Evolutionary conservation across 768 basidiomycete species (phyloP), one percentile per base, ranked within the genome.

Genomic region (Hericium erinaceus): DNA sequence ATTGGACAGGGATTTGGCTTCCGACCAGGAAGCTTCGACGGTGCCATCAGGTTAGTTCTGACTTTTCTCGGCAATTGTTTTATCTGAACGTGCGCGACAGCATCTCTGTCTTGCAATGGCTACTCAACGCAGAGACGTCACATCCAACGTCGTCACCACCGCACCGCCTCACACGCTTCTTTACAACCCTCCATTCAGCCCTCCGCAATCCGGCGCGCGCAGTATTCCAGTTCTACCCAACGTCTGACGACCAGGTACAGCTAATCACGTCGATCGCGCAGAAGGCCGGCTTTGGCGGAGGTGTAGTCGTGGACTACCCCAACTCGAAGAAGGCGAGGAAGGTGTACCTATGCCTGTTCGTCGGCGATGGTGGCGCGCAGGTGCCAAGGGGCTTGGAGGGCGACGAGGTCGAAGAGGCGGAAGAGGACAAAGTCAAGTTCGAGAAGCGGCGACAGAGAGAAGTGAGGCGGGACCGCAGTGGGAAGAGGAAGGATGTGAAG

Each of bases 1-100:
- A 97, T 98, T 46, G 97, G 97, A 0, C 97, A 99, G 69, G 97
- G 97, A 0, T 90, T 98, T 66, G 94, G 95, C 7, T 99, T 97
- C 71, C 81, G 97, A 41, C 91, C 97, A 57, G 97, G 95, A 59
- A 89, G 89, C 61, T 98, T 99, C 69, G 97, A 99, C 69, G 97
- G 95, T 41, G 95, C 92, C 6, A 98, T 99, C 67, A 95, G 94
- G 94, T 89, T 39, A 38, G 75, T 4, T 4, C 22, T 1, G 18
- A 10, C 7, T 1, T 33, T 39, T 41, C 44, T 18, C 3, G 33
- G 54, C 15, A 46, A 26, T 52, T 38, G n/a, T 2, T 5, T 22
- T 52, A 54, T 44, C 38, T 52, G 39, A 33, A 39, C 39, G 18
- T 48, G n/a, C 16, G 38, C 57, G 57, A 2, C 66, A 98, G 95